A percentile compares a stretch with the other conserved stretches of the same genome.
These are phyloP conservation scores for Xylaria cubensis DNA, from an alignment of 495 filamentous ascomycete genomes.

Conservation along the genomic window DNA sequence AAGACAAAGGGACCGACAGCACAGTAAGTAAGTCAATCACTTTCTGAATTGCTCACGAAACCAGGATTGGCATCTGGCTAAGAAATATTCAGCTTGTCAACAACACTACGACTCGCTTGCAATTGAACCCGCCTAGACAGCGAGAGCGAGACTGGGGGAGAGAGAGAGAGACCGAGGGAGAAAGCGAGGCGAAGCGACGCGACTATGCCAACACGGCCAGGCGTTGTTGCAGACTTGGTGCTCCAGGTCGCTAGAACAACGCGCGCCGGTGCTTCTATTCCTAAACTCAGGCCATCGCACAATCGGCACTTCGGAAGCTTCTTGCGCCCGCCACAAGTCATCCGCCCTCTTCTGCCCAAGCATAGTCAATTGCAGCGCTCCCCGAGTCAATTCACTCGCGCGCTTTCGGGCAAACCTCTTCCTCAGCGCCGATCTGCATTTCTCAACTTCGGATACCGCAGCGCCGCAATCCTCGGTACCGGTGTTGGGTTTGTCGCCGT, in stretches of 20 bases:
- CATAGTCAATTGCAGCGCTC: conserved; percentile 28
- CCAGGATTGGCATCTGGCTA: neutral
- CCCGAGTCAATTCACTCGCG: conserved; percentile 34
- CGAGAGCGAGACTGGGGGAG: neutral
- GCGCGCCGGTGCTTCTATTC: neutral
- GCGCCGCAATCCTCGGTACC: conserved; percentile 56
- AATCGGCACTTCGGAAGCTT: conserved; percentile 30
- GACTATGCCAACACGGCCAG: conserved; percentile 25
- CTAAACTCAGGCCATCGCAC: neutral
- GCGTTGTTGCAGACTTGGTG: conserved; percentile 14
- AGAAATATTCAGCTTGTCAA: neutral
- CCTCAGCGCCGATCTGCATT: conserved; percentile 51
- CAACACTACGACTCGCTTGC: neutral
- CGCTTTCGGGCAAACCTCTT: conserved; percentile 56
- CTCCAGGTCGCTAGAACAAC: conserved; percentile 19
- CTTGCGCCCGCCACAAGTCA: conserved; percentile 25
- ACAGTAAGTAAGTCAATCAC: neutral
- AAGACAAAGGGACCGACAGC: neutral
- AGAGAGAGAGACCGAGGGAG: too few species aligned
- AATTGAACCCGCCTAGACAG: conserved; percentile 1
- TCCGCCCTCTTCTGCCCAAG: conserved; percentile 18
- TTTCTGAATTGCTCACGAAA: neutral
- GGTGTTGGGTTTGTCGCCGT: conserved; percentile 52
- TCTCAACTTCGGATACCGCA: conserved; percentile 58
- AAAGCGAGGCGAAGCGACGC: neutral